Conservation (phyloP, 2,329 filamentous ascomycete species). For the Monosporascus sp. region DNA sequence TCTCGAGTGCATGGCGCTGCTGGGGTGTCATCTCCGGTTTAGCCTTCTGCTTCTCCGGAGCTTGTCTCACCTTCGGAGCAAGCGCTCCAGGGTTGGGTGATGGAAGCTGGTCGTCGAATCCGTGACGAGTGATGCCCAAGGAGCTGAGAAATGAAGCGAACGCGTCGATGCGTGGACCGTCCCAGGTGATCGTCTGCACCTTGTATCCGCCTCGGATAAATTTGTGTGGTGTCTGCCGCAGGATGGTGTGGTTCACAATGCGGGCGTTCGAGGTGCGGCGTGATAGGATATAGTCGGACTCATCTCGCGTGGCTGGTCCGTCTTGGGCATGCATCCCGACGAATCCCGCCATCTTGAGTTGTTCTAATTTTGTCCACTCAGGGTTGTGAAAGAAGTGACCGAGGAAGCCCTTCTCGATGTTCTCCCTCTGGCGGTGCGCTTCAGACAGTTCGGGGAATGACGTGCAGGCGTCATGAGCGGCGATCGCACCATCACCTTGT, state of each 20-base stretch:
- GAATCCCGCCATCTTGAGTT: conserved; percentile 10
- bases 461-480: conserved; percentile 12
- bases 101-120: neutral
- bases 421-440: neutral
- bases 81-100: neutral
- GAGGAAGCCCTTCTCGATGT: neutral
- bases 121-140: conserved; percentile 4
- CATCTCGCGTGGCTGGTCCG: conserved; percentile 9
- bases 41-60: neutral
- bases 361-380: neutral
- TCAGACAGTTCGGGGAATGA: conserved; percentile 6
- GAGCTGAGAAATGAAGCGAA: conserved; percentile 8
- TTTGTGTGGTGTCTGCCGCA: conserved; percentile 13
- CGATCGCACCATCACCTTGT: conserved; percentile 14
- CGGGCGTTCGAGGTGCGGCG: neutral
- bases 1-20: conserved; percentile 5
- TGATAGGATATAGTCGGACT: conserved; percentile 4
- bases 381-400: neutral
- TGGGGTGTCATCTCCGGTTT: conserved; percentile 5
- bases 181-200: conserved; percentile 6
- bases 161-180: conserved; percentile 12
- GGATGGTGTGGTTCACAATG: conserved; percentile 6
- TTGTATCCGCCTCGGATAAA: conserved; percentile 17
- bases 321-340: conserved; percentile 12
- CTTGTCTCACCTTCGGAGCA: neutral